These are phyloP conservation scores for Pontederia crassipes DNA, from an alignment of 176 grass and related monocot genomes.

Conservation along the genomic window DNA sequence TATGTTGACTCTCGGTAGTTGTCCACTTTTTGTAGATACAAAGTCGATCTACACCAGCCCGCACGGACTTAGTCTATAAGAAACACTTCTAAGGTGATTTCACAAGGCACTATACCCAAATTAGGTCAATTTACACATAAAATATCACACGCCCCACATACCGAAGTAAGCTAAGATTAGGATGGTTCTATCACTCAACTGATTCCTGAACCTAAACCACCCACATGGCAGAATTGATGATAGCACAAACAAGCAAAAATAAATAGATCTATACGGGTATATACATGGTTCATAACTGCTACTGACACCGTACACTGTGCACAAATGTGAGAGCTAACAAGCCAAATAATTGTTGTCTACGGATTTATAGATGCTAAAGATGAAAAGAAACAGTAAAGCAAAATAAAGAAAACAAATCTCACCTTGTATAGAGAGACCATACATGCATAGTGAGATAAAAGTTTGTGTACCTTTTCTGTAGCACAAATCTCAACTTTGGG, in stretches of 20 bases:
- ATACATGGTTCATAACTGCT: no score
- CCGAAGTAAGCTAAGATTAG: slow-evolving; percentile 1
- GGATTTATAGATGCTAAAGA: no score
- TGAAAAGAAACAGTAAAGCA: no score
- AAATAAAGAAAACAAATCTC: no score
- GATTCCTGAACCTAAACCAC: not conserved
- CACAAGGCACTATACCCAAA: not conserved
- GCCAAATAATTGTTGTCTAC: no score
- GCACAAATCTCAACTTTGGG: slow-evolving; percentile 7
- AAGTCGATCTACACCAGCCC: no score
- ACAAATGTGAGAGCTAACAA: no score
- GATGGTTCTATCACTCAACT: not conserved
- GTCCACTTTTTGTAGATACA: no score
- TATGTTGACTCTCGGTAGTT: no score
- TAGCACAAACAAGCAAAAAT: not conserved
- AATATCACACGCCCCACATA: not conserved
- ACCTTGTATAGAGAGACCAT: not conserved
- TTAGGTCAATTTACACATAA: not conserved
- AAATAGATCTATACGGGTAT: not conserved
- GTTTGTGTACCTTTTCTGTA: slow-evolving; percentile 12
- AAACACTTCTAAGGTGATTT: not conserved
- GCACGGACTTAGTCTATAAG: not conserved
- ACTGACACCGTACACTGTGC: no score
- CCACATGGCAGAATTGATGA: not conserved
- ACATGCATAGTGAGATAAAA: not conserved